phyloP scores from a whole-genome alignment of 2,329 filamentous ascomycete genomes.

The Fusarium clavum region DNA sequence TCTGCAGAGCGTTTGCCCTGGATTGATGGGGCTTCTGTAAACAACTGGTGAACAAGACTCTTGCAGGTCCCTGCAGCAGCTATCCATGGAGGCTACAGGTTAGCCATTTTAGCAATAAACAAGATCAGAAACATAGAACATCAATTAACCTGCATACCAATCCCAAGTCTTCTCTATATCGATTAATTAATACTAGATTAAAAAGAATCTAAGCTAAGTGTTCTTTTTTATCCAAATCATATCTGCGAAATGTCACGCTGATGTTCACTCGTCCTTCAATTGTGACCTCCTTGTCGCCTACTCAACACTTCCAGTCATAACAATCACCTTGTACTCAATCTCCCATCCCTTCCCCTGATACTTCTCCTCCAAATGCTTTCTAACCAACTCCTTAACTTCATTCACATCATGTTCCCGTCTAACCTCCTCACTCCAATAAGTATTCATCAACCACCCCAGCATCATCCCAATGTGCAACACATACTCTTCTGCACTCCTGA shows the following conservation, averaged over 20 bases:
- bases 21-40: background rate
- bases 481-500: slow-evolving; percentile 53
- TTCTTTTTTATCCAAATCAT: rapidly evolving
- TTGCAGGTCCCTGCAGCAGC: background rate
- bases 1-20: background rate
- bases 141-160: background rate
- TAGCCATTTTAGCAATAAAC: too few species aligned
- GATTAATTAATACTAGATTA: background rate
- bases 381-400: slow-evolving; percentile 53
- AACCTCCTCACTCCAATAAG: slow-evolving; percentile 56
- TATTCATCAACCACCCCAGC: slow-evolving; percentile 53
- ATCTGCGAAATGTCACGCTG: background rate
- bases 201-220: too few species aligned
- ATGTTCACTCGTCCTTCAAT: too few species aligned
- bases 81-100: background rate
- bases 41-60: background rate
- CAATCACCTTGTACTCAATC: slow-evolving; percentile 43
- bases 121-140: too few species aligned
- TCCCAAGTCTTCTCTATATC: background rate
- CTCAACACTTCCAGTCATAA: slow-evolving; percentile 41
- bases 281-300: too few species aligned
- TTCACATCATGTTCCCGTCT: slow-evolving; percentile 50
- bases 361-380: slow-evolving; percentile 55
- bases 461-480: slow-evolving; percentile 53
- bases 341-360: slow-evolving; percentile 48